Percentiles rank a stretch among this genome's conserved stretches.
phyloP scores from a whole-genome alignment of 2,329 filamentous ascomycete genomes.

The Xylariaceae sp. region DNA sequence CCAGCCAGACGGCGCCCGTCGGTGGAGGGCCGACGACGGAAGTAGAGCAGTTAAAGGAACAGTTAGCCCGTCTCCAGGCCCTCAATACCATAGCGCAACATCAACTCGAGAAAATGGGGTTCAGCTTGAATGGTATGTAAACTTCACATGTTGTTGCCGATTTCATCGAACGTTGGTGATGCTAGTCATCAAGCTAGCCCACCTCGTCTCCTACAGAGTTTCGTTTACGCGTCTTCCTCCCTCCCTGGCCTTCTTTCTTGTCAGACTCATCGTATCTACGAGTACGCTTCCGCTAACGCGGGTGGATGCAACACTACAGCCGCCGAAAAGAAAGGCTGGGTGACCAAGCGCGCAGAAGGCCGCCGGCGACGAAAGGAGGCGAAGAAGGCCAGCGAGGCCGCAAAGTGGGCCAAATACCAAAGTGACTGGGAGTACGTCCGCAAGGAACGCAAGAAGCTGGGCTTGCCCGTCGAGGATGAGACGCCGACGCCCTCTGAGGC shows the following conservation, averaged over 20 bases:
- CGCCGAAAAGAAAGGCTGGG: slow-evolving; percentile 20
- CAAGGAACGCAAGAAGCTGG: slow-evolving; percentile 6
- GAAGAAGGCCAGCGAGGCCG: slow-evolving; percentile 1
- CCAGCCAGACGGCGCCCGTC: background rate
- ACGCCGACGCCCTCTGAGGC: slow-evolving; percentile 21
- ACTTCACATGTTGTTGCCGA: background rate
- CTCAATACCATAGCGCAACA: slow-evolving; percentile 16
- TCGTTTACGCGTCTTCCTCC: too few species aligned
- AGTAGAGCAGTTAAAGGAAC: background rate
- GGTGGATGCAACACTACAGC: slow-evolving; percentile 1
- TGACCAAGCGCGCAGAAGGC: slow-evolving; percentile 17
- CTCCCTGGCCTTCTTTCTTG: background rate
- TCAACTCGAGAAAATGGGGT: slow-evolving; percentile 14
- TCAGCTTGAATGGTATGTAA: slow-evolving; percentile 22
- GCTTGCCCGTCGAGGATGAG: slow-evolving; percentile 10
- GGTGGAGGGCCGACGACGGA: background rate
- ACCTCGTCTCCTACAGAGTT: background rate
- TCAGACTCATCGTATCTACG: background rate
- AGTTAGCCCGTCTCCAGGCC: slow-evolving; percentile 14
- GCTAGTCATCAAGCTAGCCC: background rate
- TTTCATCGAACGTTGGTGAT: background rate
- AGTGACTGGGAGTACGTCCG: background rate
- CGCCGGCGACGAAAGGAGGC: slow-evolving; percentile 2
- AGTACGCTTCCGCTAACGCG: slow-evolving; percentile 3
- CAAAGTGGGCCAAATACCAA: background rate